Base-by-base conservation (phyloP, 305 asterid species). In the Fraxinus greggii region DNA sequence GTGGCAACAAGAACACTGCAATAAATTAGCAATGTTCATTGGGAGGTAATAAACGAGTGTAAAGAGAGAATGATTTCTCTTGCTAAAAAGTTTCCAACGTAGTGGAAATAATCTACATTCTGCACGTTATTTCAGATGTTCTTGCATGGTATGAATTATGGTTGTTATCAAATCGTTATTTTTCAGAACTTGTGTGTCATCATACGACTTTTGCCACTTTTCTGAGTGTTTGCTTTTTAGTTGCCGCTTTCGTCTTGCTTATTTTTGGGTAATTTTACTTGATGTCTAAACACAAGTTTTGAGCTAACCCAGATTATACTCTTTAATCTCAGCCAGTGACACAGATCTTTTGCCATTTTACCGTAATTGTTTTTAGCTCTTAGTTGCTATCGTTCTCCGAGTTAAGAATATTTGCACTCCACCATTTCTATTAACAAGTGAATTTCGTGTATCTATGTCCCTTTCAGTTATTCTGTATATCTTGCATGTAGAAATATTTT, bases 391-490 rank as follows among this genome's bases (percentile, higher is more conserved):
- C 75, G 35, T 70, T 78, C 80, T 38, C 65, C 72, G 77, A 76
- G 23, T 78, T n/a, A 56, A 81, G 56, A 76, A 76, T 75, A 21
- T 48, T 23, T 28, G 80, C 81, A 72, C 48, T 75, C 63, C 9
- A 36, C 72, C 8, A 48, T 54, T 79, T 75, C 65, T 69, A 29
- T 51, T 77, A 72, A 51, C 42, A 76, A 82, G 51, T 77, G 72
- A 32, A 48, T 28, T 33, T 33, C 31, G 17, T 24, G 28, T 75
- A 28, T 38, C 35, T 26, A 10, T 65, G 33, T 80, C 26, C 76
- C 42, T 83, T 75, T 79, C 32, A 17, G 48, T 79, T 56, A 26
- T 56, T 79, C 36, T 33, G 33, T 70, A 79, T 74, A 24, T 24
- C 32, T 51, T 26, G 35, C 36, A 28, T 4, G 74, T 67, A 24